Base-by-base conservation (phyloP, 2,329 filamentous ascomycete genomes). In the Pseudogymnoascus sp. region DNA sequence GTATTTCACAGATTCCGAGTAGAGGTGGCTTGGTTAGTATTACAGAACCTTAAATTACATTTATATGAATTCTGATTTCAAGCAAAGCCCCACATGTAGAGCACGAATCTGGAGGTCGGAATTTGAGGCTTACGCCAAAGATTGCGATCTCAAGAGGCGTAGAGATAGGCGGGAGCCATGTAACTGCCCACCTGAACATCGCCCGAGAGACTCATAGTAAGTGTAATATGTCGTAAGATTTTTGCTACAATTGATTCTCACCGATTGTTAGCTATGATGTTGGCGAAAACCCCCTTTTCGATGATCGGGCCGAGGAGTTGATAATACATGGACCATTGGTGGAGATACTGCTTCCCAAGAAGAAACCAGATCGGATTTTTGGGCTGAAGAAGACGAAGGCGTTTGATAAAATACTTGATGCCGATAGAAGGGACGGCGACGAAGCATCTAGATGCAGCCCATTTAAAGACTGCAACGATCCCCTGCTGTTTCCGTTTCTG, bases 401-500 rank as follows among this genome's bases (percentile, higher is more conserved):
- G 25, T 63, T 66, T 55, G 61, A 63, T 17, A 60, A 58, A 44
- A 60, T 62, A 39, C 58, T 41, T 13, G 17, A 41, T 44, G 39
- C 17, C 6, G 33, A 38, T 13, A 15, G 17, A 27, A 38, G n/a
- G 25, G 9, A 35, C 33, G 17, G 12, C 38, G 33, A 39, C n/a
- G 31, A 38, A 8, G 38, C 9, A 10, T 10, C 27, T 29, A 59
- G 58, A 36, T 38, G 38, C 29, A 55, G 59, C 42, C 63, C 63
- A 36, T 60, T 65, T 39, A 63, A 63, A 44, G 55, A 62, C 39
- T 51, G 58, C 27, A 60, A 29, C 21, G 61, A 67, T 25, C 62
- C 65, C 13, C 48, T 65, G 12, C 38, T 69, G n/a, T 69, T 66
- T 62, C 67, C 67, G n/a, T 69, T 69, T 61, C 62, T 71, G 25